Evolutionary conservation across 371 early-diverging fungal genomes (phyloP).

Genomic region (Mortierella sp.): DNA sequence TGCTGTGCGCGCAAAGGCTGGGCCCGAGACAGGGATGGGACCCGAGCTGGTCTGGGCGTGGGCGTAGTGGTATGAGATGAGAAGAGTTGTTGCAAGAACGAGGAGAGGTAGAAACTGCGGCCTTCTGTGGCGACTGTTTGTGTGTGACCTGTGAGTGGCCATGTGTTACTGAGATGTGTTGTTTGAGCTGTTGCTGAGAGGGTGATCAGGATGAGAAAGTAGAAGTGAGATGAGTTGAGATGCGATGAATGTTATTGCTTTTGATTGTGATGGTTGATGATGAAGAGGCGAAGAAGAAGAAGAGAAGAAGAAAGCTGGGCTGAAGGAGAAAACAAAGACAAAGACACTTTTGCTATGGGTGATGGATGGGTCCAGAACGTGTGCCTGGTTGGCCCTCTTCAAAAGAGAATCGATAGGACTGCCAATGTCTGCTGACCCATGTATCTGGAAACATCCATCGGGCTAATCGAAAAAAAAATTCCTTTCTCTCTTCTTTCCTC

Average conservation of each 20-base stretch:
- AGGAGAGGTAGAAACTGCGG: background rate
- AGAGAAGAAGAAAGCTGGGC: background rate
- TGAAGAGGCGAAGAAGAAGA: background rate
- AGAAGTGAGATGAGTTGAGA: background rate
- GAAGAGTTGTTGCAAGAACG: background rate
- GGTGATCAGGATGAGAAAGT: background rate
- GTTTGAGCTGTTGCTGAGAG: background rate
- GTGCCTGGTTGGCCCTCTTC: too few relatives aligned
- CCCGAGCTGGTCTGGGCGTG: slow-evolving; percentile 22
- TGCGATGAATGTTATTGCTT: background rate
- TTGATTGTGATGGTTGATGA: background rate
- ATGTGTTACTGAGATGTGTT: background rate
- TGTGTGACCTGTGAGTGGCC: background rate
- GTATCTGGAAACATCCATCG: background rate
- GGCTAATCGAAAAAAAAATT: background rate
- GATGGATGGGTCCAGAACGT: background rate
- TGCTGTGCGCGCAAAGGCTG: slow-evolving; percentile 41
- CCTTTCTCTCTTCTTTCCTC: background rate
- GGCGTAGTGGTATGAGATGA: background rate
- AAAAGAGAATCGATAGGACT: too few relatives aligned
- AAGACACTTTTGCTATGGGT: background rate
- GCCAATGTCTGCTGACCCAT: too few relatives aligned
- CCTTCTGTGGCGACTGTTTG: too few relatives aligned
- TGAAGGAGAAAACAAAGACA: slow-evolving; percentile 6
- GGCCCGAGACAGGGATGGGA: slow-evolving; percentile 28